phyloP scores from a whole-genome alignment of 495 filamentous ascomycete genomes.

The Thermothielavioides terrestris region DNA sequence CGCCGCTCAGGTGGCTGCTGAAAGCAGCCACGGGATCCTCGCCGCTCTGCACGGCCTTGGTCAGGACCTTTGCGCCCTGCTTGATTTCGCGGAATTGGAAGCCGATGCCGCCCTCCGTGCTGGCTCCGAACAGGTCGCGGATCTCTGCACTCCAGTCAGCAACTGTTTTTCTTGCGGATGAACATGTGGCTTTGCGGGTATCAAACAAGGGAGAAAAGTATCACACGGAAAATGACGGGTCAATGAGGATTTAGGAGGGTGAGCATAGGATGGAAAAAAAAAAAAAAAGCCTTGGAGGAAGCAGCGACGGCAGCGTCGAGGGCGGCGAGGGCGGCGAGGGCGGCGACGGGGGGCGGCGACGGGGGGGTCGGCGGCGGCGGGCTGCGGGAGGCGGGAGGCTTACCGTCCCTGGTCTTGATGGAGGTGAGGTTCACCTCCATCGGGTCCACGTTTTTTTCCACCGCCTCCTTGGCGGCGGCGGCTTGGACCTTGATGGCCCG shows the following conservation, averaged over 20 bases:
- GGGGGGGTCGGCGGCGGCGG: background rate
- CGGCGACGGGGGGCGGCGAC: background rate
- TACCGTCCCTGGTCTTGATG: slow-evolving; percentile 11
- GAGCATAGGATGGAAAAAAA: background rate
- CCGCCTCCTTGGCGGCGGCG: slow-evolving; percentile 37
- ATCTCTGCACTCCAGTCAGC: slow-evolving; percentile 27
- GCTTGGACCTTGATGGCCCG: slow-evolving; percentile 31
- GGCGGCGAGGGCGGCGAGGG: background rate
- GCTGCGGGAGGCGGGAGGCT: background rate
- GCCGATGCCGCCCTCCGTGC: slow-evolving; percentile 33
- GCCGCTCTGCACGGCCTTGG: slow-evolving; percentile 23
- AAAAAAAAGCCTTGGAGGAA: background rate
- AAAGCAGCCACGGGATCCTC: slow-evolving; percentile 22
- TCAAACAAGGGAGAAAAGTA: too few species aligned
- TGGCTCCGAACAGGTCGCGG: slow-evolving; percentile 35
- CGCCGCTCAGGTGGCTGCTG: background rate
- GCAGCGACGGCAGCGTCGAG: too few species aligned
- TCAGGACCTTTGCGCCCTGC: slow-evolving; percentile 29
- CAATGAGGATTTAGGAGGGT: too few species aligned
- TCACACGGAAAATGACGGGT: too few species aligned
- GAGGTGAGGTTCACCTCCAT: background rate
- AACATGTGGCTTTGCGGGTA: too few species aligned
- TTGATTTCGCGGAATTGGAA: slow-evolving; percentile 43
- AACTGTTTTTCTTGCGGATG: background rate
- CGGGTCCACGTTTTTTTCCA: slow-evolving; percentile 36